Percentiles rank a stretch among this genome's conserved stretches.
These are phyloP conservation scores for Thielaviopsis ethacetica DNA, from an alignment of 2,329 filamentous ascomycete genomes.

Conservation along the genomic window DNA sequence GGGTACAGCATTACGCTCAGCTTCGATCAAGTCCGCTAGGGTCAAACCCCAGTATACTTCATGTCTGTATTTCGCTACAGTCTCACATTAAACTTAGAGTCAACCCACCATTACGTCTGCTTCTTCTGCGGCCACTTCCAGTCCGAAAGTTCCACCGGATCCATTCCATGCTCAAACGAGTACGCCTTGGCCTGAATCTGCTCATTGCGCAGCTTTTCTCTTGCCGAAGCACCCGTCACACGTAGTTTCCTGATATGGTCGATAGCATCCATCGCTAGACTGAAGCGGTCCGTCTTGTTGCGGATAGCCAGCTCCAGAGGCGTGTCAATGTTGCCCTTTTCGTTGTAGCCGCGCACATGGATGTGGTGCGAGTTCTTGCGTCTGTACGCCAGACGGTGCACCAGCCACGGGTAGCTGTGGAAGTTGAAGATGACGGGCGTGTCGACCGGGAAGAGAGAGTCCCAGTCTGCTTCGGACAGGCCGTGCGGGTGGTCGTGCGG, in stretches of 20 bases:
- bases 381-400: slow-evolving; percentile 63
- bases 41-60: too few species aligned
- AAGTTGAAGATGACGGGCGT: slow-evolving; percentile 70
- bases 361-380: slow-evolving; percentile 51
- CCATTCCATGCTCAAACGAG: slow-evolving; percentile 54
- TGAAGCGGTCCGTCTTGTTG: slow-evolving; percentile 64
- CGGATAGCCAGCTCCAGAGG: slow-evolving; percentile 63
- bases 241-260: slow-evolving; percentile 46
- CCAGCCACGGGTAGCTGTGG: slow-evolving; percentile 68
- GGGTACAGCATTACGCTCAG: too few species aligned
- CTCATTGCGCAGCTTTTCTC: slow-evolving; percentile 47
- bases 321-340: slow-evolving; percentile 75
- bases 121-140: slow-evolving; percentile 47
- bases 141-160: slow-evolving; percentile 46
- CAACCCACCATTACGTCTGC: slow-evolving; percentile 13
- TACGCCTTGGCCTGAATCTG: slow-evolving; percentile 47
- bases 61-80: too few species aligned
- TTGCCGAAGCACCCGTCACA: slow-evolving; percentile 44
- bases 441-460: slow-evolving; percentile 53
- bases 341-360: slow-evolving; percentile 62
- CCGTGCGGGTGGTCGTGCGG: slow-evolving; percentile 57
- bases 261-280: slow-evolving; percentile 60
- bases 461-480: slow-evolving; percentile 48
- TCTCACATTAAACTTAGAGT: neutral
- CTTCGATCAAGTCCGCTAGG: too few species aligned